Base-by-base conservation (phyloP, 345 rosid species). In the Cardiospermum halicacabum region DNA sequence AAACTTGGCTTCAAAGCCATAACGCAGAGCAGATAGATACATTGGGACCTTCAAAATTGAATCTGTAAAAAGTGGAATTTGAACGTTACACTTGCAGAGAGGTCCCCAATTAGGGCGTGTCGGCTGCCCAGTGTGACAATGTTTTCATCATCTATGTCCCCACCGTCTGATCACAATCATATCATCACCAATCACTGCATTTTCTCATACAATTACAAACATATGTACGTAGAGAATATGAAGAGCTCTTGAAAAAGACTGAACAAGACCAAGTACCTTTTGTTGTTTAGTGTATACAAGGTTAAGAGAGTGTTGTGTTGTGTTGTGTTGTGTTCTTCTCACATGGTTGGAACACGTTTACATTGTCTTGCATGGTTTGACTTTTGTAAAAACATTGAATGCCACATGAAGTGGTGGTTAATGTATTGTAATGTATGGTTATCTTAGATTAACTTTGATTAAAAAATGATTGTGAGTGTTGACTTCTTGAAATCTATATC, bases 1-100 rank as follows among this genome's bases (percentile, higher is more conserved):
- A 27, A 55, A 71, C 80, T 75, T 82, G 68, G 81, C 89, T 84
- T 80, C 83, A 56, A 82, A 76, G 87, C 16, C 76, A 68, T 54
- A 32, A 22, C 18, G n/a, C n/a, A n/a, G n/a, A n/a, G n/a, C 45
- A n/a, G 22, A 43, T 62, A n/a, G n/a, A 65, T 34, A 34, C 60
- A 27, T 40, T 56, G 26, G 60, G 60, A 57, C 56, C 51, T 47
- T 18, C 51, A 47, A 47, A 3, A 5, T 12, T 1, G 7, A 51
- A 64, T 50, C 49, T 37, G n/a, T n/a, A n/a, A 28, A 47, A 63
- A 73, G 69, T 57, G 58, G 72, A 71, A 62, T 36, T 72, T 75
- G 70, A 68, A 72, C 69, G 63, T 75, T 69, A 16, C 34, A 36
- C 53, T 27, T 24, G 51, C 30, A 11, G 3, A 24, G 57, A 36